Evolutionary conservation across 768 basidiomycete genomes (phyloP).

Genomic region (Pleurotus tuber-regium): DNA sequence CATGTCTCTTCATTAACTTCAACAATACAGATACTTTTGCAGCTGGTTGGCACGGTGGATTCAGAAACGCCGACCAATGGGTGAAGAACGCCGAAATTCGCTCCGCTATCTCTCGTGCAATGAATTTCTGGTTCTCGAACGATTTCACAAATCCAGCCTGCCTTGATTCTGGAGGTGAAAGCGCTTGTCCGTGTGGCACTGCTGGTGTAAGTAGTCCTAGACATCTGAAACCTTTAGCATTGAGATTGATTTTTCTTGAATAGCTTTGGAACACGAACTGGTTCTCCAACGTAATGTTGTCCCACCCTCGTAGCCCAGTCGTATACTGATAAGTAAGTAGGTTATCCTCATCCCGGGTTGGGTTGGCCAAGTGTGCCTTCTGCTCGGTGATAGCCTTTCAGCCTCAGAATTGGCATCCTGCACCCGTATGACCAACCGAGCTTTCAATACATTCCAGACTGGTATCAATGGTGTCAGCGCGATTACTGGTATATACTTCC

Average conservation of each 20-base stretch:
- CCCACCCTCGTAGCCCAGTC: no score
- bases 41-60: constrained; percentile 50
- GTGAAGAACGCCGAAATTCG: constrained; percentile 31
- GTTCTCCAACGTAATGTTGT: constrained; percentile 47
- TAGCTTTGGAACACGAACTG: constrained; percentile 50
- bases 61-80: constrained; percentile 34
- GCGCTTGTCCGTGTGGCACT: constrained; percentile 46
- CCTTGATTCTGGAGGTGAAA: constrained; percentile 41
- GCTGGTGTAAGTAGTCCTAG: constrained; percentile 24
- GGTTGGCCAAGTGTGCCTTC: constrained; percentile 46
- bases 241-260: background rate
- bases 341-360: constrained; percentile 50
- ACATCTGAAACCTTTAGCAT: constrained; percentile 20
- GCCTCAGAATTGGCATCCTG: constrained; percentile 31
- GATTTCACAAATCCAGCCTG: constrained; percentile 48
- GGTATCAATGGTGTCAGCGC: constrained; percentile 36
- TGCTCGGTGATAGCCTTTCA: constrained; percentile 36
- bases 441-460: constrained; percentile 35
- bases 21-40: constrained; percentile 39
- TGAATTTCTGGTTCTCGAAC: constrained; percentile 51
- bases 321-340: constrained; percentile 23
- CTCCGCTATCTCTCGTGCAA: constrained; percentile 33
- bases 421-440: constrained; percentile 38
- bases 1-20: background rate
- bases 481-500: constrained; percentile 34